These are phyloP conservation scores for Aspergillus sp. DNA, from an alignment of 2,329 filamentous ascomycete species.

Conservation along the genomic window DNA sequence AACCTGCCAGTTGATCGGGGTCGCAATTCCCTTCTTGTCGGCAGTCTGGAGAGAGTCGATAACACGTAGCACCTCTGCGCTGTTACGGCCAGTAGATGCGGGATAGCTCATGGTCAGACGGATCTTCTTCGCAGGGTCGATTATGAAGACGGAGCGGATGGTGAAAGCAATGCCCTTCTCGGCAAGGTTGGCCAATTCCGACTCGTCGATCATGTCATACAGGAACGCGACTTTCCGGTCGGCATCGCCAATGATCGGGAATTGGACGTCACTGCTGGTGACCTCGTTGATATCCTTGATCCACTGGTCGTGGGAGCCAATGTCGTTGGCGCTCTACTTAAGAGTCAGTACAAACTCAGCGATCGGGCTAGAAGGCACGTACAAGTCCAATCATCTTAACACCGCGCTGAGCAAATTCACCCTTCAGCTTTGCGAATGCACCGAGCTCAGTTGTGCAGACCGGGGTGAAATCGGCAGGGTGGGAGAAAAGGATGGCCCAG, in stretches of 20 bases:
- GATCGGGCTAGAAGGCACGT: conserved; percentile 15
- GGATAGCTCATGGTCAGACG: conserved; percentile 91
- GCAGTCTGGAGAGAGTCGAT: conserved; percentile 78
- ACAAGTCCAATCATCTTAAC: conserved; percentile 88
- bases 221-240: conserved; percentile 72
- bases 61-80: conserved; percentile 74
- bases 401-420: conserved; percentile 80
- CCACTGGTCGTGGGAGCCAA: conserved; percentile 79
- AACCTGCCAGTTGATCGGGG: conserved; percentile 85
- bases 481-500: conserved; percentile 69
- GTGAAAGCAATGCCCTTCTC: conserved; percentile 75
- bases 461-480: conserved; percentile 81
- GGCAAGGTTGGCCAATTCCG: conserved; percentile 79
- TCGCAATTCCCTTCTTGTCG: conserved; percentile 85
- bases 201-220: conserved; percentile 83
- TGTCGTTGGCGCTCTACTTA: conserved; percentile 69
- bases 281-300: conserved; percentile 85
- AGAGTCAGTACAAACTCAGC: neutral
- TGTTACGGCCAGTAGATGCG: conserved; percentile 83
- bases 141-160: conserved; percentile 92
- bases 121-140: conserved; percentile 92
- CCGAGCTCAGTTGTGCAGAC: conserved; percentile 96
- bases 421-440: conserved; percentile 84
- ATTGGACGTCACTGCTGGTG: conserved; percentile 66
- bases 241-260: conserved; percentile 82